A percentile compares a stretch with the other conserved stretches of the same genome.
phyloP scores from a whole-genome alignment of 75 land plant genomes.

The Picea glauca region DNA sequence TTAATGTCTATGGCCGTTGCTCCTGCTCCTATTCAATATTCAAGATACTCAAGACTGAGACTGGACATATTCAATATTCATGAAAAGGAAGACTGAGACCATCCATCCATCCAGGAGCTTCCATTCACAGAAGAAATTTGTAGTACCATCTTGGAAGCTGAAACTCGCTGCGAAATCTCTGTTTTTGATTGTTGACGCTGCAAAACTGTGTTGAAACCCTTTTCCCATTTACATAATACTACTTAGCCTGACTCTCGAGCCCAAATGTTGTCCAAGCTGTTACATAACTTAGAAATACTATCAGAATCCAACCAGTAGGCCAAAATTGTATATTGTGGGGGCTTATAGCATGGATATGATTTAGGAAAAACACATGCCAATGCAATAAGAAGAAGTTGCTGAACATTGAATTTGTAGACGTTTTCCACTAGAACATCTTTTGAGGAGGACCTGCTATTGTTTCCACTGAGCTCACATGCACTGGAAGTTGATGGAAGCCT shows the following conservation, averaged over 20 bases:
- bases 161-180: too few relatives aligned
- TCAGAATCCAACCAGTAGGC: too few relatives aligned
- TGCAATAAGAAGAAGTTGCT: constrained; percentile 65
- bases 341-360: constrained; percentile 71
- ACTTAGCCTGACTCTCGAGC: constrained; percentile 65
- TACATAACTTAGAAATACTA: constrained; percentile 60
- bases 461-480: not conserved
- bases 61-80: too few relatives aligned
- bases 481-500: constrained; percentile 28
- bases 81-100: too few relatives aligned
- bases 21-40: too few relatives aligned
- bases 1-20: too few relatives aligned
- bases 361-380: constrained; percentile 26
- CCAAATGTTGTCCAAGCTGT: constrained; percentile 64
- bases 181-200: too few relatives aligned
- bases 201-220: too few relatives aligned
- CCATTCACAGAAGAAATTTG: too few relatives aligned
- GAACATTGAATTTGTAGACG: constrained; percentile 50
- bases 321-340: constrained; percentile 25
- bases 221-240: constrained; percentile 67
- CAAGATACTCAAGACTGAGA: too few relatives aligned
- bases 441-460: constrained; percentile 3
- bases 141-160: too few relatives aligned
- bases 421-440: constrained; percentile 23
- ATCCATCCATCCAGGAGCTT: too few relatives aligned